Base-by-base conservation (phyloP, 2,329 filamentous ascomycete genomes). In the Aspergillus luchuensis region DNA sequence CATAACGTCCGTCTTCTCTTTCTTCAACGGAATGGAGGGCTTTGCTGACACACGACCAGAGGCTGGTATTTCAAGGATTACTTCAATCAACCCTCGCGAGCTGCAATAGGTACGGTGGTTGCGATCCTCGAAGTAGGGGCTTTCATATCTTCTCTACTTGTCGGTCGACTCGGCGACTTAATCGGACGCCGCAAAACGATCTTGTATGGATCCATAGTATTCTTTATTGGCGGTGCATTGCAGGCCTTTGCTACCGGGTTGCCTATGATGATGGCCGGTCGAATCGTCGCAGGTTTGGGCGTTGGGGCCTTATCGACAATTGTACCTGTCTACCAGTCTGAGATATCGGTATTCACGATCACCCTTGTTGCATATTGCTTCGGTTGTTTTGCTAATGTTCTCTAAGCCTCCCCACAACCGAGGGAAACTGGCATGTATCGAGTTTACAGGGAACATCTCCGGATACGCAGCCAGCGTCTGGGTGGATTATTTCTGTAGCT, bases 401-500 rank as follows among this genome's bases (percentile, higher is more conserved):
- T n/a, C 54, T 25, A 54, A 75, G 73, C 95, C 95, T 52, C 92
- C 95, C 5, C 95, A 99, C 73, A 98, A 97, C 77, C 86, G 95
- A 70, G 95, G 95, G 65, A 96, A 95, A 79, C 84, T 99, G 63
- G 95, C 94, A 23, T 98, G 95, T 76, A 98, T 99, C 67, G 95
- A 99, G 76, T 99, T 98, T 73, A 94, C 94, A 0, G 95, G 95
- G 57, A 99, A 99, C 78, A 96, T 99, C 65, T 89, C 91, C 63
- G 95, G 95, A 33, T 99, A 99, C 75, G 90, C 94, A 57, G 92
- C 92, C 56, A 98, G 94, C 69, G 94, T 98, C 21, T 99, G 95
- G 95, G 94, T 98, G 28, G 95, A 99, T 77, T 99, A 98, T 78
- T 94, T 95, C 71, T 97, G 93, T 78, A 95, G 91, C 60, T 97